phyloP scores from a whole-genome alignment of 371 early-diverging fungal genomes.

The Paraphysoderma sedebokerense region DNA sequence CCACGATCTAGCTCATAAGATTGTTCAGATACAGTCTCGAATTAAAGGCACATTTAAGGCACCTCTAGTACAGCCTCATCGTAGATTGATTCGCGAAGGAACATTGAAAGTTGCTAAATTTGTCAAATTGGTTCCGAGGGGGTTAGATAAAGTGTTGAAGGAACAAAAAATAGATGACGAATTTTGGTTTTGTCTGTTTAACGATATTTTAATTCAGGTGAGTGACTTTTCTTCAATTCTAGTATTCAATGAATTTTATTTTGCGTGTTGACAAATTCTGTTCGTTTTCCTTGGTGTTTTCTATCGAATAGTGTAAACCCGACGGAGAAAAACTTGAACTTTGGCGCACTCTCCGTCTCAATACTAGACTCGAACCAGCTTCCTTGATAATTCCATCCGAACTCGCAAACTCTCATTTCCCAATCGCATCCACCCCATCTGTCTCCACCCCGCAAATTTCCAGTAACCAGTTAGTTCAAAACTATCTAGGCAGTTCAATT shows the following conservation, averaged over 20 bases:
- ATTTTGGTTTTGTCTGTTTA: not conserved
- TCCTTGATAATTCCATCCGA: too few relatives aligned
- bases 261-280: slow-evolving; percentile 1
- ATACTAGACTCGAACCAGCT: slow-evolving; percentile 13
- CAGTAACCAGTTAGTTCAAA: too few relatives aligned
- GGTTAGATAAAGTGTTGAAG: not conserved
- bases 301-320: not conserved
- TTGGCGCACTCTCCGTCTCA: slow-evolving; percentile 10
- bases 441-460: too few relatives aligned
- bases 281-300: not conserved
- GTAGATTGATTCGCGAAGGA: not conserved
- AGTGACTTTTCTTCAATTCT: too few relatives aligned
- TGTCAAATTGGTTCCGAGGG: slow-evolving; percentile 7
- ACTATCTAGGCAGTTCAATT: too few relatives aligned
- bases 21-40: slow-evolving; percentile 24
- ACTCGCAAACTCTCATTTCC: too few relatives aligned
- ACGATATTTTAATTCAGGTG: slow-evolving; percentile 5
- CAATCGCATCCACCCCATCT: too few relatives aligned
- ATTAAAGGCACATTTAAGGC: slow-evolving; percentile 13
- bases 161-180: not conserved
- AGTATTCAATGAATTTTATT: slow-evolving; percentile 27
- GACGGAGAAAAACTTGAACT: slow-evolving; percentile 8
- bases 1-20: slow-evolving; percentile 23
- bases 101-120: not conserved
- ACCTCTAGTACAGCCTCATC: not conserved